Conservation (phyloP, 805 yeast species). For the Suhomyces emberorum region DNA sequence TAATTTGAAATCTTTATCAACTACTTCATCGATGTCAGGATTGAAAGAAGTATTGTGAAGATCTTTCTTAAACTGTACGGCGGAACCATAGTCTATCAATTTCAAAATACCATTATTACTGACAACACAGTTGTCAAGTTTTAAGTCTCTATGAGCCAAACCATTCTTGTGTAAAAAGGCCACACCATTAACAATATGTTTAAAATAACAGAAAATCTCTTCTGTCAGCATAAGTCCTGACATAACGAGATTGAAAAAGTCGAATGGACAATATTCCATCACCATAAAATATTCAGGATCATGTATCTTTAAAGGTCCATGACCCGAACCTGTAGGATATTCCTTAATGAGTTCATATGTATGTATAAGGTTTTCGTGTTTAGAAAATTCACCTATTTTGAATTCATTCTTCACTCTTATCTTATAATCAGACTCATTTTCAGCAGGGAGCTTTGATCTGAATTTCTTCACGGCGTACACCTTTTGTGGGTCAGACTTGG, state of each 20-base stretch:
- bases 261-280: constrained; percentile 92
- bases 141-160: constrained; percentile 88
- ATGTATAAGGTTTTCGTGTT: constrained; percentile 73
- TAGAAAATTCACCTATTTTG: constrained; percentile 70
- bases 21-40: constrained; percentile 11
- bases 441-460: constrained; percentile 60
- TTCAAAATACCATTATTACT: constrained; percentile 70
- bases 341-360: constrained; percentile 80
- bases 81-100: constrained; percentile 90
- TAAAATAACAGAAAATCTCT: constrained; percentile 79
- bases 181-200: constrained; percentile 76
- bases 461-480: constrained; percentile 87
- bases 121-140: constrained; percentile 91
- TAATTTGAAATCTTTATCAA: constrained; percentile 51
- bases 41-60: constrained; percentile 4
- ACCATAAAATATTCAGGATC: constrained; percentile 56
- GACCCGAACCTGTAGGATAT: constrained; percentile 4
- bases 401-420: constrained; percentile 81
- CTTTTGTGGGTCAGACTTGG: constrained; percentile 49
- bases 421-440: constrained; percentile 64
- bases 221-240: constrained; percentile 67
- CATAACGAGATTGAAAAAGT: constrained; percentile 92
- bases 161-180: constrained; percentile 75
- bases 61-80: constrained; percentile 74
- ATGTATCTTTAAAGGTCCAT: constrained; percentile 6